phyloP scores from a whole-genome alignment of 768 basidiomycete species.

The Trichaptum fuscoviolaceum region DNA sequence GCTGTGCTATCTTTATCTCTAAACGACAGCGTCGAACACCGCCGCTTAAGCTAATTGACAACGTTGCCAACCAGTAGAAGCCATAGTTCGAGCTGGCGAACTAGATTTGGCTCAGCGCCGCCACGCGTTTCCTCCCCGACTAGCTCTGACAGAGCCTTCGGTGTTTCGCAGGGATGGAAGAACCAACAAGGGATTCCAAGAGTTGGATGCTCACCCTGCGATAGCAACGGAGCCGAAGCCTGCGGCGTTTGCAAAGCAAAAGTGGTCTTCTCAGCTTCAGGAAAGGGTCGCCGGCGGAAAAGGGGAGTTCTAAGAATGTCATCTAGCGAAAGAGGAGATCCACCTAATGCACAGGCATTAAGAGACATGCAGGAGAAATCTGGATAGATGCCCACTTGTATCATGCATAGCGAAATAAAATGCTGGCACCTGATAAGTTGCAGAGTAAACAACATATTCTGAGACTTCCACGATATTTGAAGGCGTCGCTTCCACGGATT shows the following conservation, averaged over 20 bases:
- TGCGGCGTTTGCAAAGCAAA: slow-evolving; percentile 49
- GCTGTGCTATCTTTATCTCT: too few species aligned
- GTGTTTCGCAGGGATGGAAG: slow-evolving; percentile 82
- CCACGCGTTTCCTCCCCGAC: slow-evolving; percentile 25
- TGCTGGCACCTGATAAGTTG: slow-evolving; percentile 75
- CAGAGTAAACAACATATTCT: slow-evolving; percentile 72
- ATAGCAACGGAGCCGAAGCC: slow-evolving; percentile 67
- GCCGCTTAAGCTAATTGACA: slow-evolving; percentile 40
- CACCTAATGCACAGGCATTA: slow-evolving; percentile 40
- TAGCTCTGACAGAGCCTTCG: slow-evolving; percentile 61
- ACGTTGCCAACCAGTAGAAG: slow-evolving; percentile 66
- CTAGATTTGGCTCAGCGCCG: slow-evolving; percentile 20
- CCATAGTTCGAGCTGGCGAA: slow-evolving; percentile 71
- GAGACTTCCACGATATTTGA: slow-evolving; percentile 21
- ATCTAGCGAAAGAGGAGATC: slow-evolving; percentile 51
- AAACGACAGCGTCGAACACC: too few species aligned
- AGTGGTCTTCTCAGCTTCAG: slow-evolving; percentile 39
- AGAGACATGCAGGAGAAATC: slow-evolving; percentile 13
- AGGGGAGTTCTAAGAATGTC: slow-evolving; percentile 54
- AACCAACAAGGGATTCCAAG: slow-evolving; percentile 76
- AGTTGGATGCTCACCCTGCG: slow-evolving; percentile 84
- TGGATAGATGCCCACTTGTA: slow-evolving; percentile 48
- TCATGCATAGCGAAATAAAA: slow-evolving; percentile 77
- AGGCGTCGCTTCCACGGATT: slow-evolving; percentile 19
- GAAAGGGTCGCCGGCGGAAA: slow-evolving; percentile 46